Evolutionary conservation across 179 eudicot species (phyloP).

Genomic region (Corrigiola litoralis): DNA sequence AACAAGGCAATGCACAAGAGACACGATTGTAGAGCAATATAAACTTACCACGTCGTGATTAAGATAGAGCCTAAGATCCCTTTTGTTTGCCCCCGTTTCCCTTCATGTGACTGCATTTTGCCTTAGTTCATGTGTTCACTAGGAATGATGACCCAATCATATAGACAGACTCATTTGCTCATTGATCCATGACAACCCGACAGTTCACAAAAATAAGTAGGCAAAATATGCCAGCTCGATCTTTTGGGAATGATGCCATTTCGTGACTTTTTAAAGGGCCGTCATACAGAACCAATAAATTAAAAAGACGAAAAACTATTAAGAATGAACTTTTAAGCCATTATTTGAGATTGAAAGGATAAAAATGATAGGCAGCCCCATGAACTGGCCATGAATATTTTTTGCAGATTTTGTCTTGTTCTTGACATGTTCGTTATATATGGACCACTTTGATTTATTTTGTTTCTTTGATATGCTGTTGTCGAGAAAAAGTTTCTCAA

Average conservation of each 20-base stretch:
- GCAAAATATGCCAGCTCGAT: slow-evolving; percentile 18
- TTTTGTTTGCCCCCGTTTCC: no score
- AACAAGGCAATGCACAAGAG: no score
- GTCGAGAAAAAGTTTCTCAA: slow-evolving; percentile 8
- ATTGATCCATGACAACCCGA: slow-evolving; percentile 20
- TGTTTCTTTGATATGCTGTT: slow-evolving; percentile 5
- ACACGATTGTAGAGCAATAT: no score
- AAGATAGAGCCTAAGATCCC: background rate
- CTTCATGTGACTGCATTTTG: background rate
- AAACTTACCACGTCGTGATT: no score
- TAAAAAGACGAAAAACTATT: background rate
- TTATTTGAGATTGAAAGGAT: slow-evolving; percentile 1
- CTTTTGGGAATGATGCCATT: slow-evolving; percentile 21
- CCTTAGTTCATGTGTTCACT: background rate
- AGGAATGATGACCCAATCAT: slow-evolving; percentile 23
- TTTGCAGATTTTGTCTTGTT: slow-evolving; percentile 27
- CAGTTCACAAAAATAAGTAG: background rate
- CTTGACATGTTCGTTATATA: slow-evolving; percentile 17
- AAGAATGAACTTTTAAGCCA: background rate
- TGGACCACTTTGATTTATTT: slow-evolving; percentile 23
- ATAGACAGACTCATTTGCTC: slow-evolving; percentile 4
- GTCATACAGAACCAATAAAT: background rate
- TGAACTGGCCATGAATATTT: slow-evolving; percentile 27
- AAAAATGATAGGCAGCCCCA: slow-evolving; percentile 5
- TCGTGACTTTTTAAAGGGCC: slow-evolving; percentile 6